phyloP scores from a whole-genome alignment of 2,329 filamentous ascomycete genomes.

The Penicillium paneum region DNA sequence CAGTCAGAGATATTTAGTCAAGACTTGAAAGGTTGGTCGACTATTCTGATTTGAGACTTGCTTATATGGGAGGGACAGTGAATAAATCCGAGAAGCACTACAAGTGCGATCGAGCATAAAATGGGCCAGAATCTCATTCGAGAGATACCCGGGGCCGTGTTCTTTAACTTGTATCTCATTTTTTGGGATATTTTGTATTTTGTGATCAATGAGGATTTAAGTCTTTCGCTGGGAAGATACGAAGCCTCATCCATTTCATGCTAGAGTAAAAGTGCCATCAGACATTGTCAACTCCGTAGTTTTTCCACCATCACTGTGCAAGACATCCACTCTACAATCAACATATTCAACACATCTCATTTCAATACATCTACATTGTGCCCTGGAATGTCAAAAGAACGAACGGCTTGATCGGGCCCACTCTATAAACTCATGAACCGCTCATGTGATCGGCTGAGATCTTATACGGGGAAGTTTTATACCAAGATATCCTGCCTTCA shows the following conservation, averaged over 20 bases:
- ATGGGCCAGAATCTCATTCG: too few relatives aligned
- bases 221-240: not conserved
- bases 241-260: not conserved
- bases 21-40: not conserved
- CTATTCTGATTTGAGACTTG: not conserved
- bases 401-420: too few relatives aligned
- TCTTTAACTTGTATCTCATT: constrained; percentile 2
- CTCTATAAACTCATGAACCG: not conserved
- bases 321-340: too few relatives aligned
- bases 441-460: constrained; percentile 15
- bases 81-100: constrained; percentile 26
- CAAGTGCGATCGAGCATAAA: constrained; percentile 29
- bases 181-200: not conserved
- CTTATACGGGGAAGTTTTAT: not conserved
- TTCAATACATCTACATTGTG: too few relatives aligned
- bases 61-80: constrained; percentile 24
- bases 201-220: not conserved
- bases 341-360: too few relatives aligned
- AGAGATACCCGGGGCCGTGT: constrained; percentile 3
- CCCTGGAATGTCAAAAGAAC: not conserved
- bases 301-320: constrained; percentile 1
- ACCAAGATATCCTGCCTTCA: not conserved
- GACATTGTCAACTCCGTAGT: constrained; percentile 14
- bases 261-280: constrained; percentile 21
- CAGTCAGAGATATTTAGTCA: not conserved